These are phyloP conservation scores for Ceriops zippeliana DNA, from an alignment of 345 rosid species.

Conservation along the genomic window DNA sequence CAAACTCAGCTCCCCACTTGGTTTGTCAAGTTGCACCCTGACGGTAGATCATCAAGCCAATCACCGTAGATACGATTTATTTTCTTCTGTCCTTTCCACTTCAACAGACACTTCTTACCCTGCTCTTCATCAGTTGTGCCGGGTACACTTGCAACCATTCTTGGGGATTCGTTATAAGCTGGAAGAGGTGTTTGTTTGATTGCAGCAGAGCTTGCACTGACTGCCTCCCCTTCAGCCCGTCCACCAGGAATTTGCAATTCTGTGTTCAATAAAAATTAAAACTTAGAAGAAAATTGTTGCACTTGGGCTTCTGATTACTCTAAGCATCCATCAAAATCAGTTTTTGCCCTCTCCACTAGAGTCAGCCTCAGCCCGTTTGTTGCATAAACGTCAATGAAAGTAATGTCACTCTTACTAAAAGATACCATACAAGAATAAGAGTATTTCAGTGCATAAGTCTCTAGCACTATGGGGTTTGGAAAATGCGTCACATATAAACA, in stretches of 20 bases:
- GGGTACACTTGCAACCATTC: slow-evolving; percentile 29
- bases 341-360: too few species aligned
- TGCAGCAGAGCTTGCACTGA: slow-evolving; percentile 25
- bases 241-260: slow-evolving; percentile 57
- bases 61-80: slow-evolving; percentile 83
- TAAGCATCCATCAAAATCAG: not conserved
- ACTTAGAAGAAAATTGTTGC: not conserved
- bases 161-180: slow-evolving; percentile 39
- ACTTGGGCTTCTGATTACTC: not conserved
- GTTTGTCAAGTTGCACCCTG: slow-evolving; percentile 25
- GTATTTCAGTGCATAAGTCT: too few species aligned
- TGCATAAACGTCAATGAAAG: too few species aligned
- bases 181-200: slow-evolving; percentile 37
- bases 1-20: slow-evolving; percentile 16
- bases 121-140: slow-evolving; percentile 44
- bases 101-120: slow-evolving; percentile 57
- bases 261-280: slow-evolving; percentile 27
- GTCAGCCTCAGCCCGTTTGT: too few species aligned
- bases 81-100: slow-evolving; percentile 81
- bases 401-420: too few species aligned
- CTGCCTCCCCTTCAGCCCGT: slow-evolving; percentile 56
- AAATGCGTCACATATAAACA: too few species aligned
- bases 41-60: slow-evolving; percentile 90
- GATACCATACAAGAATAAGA: too few species aligned
- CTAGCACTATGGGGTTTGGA: too few species aligned